Evolutionary conservation across 148 eudicot genomes (phyloP), one percentile per base, ranked within the genome.

Genomic region (Heliosperma pusillum): DNA sequence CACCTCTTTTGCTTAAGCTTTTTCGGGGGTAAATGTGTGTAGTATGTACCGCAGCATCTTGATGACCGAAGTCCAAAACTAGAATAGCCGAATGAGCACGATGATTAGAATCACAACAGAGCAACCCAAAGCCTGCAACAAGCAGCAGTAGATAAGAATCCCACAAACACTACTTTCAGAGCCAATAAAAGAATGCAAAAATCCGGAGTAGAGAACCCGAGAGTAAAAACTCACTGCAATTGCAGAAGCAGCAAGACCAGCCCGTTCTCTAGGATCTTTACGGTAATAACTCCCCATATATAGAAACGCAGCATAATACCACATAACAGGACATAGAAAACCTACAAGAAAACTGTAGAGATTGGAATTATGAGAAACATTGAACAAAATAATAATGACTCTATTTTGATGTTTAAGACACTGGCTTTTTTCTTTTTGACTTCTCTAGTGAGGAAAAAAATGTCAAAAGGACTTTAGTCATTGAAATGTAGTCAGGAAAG

Each of bases 221-320:
- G 52, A 7, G 20, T 15, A 22, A 40, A 19, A 20, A 67, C 95
- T 85, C 76, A 91, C 97, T 74, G 90, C 86, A 70, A 94, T 87
- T 33, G 96, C 97, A 56, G 96, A 88, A 76, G 98, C 97, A 84
- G 96, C 98, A 78, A 94, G 98, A 67, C 98, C 98, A 59, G 93
- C 98, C 69, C 98, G 90, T 80, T 94, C 98, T 83, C 98, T 85
- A 55, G 98, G 98, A 83, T 94, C 98, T 86, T 87, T 91, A 16
- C 90, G 87, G 76, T 89, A 89, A 80, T 87, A 90, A 75, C 89
- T 94, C 29, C 98, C 93, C 26, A 94, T 87, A 78, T 94, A 94
- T 66, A 94, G 85, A 68, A 87, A 66, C 56, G 97, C 89, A 10
- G 91, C 98, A 78, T 85, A 94, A 77, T 87, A 94, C 98, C 98